phyloP scores from a whole-genome alignment of 805 yeast genomes.

The Ogataea ramenticola region DNA sequence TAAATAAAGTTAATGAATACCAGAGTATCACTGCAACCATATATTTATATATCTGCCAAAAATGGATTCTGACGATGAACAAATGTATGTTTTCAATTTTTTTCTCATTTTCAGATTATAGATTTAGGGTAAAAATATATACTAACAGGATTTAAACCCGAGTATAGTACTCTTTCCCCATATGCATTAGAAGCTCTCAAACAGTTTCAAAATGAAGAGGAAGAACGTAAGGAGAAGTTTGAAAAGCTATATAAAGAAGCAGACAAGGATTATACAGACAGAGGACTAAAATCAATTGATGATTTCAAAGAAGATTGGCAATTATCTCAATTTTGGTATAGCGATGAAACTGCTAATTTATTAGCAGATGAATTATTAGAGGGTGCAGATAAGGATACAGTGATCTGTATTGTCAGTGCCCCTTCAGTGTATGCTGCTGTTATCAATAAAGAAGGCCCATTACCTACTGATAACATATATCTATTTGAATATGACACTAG shows the following conservation, averaged over 20 bases:
- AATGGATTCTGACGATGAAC: constrained; percentile 20
- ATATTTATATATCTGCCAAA: too few relatives aligned
- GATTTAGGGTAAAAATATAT: background rate
- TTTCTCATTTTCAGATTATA: too few relatives aligned
- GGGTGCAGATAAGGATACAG: constrained; percentile 68
- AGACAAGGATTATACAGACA: constrained; percentile 42
- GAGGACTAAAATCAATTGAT: constrained; percentile 38
- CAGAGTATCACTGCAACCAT: too few relatives aligned
- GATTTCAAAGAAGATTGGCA: constrained; percentile 91
- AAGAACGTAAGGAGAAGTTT: constrained; percentile 47
- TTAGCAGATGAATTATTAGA: constrained; percentile 67
- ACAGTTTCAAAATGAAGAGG: constrained; percentile 63
- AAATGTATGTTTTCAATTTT: constrained; percentile 15
- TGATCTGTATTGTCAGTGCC: constrained; percentile 74
- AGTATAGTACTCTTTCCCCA: constrained; percentile 33
- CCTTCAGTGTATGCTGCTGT: constrained; percentile 90
- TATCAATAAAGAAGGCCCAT: constrained; percentile 39
- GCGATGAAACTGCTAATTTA: constrained; percentile 60
- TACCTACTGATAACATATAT: constrained; percentile 67
- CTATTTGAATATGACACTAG: constrained; percentile 75
- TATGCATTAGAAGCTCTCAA: constrained; percentile 48
- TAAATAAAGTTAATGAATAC: too few relatives aligned
- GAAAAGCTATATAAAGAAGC: constrained; percentile 46
- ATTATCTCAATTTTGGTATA: constrained; percentile 87
- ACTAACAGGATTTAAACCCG: background rate